Base-by-base conservation (phyloP, 2,329 filamentous ascomycete genomes). In the Didymella sp. region DNA sequence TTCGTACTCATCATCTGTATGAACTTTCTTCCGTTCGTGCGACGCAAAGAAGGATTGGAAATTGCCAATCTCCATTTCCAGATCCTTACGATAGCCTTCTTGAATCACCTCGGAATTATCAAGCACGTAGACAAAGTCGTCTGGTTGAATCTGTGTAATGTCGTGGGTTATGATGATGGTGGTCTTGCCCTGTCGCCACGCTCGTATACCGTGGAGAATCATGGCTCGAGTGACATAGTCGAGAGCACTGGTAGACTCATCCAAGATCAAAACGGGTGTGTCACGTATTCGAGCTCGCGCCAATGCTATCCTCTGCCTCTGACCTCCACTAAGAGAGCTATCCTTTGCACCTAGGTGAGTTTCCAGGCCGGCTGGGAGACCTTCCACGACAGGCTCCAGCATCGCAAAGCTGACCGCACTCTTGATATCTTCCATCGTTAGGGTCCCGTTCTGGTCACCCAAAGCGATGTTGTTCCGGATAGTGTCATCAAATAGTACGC, bases 131-230 rank as follows among this genome's bases (percentile, higher is more conserved):
- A 96, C 84, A 60, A 89, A 93, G 61, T 98, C 92, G 0, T 87
- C 74, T 0, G 85, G 78, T 4, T 78, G 73, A 9, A 98, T 94
- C 63, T 94, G 89, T 0, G 86, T 84, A 28, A 95, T 84, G 62
- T 98, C 92, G 69, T 98, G 94, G 0, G 95, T 97, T 66, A 98
- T 94, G 63, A 98, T 86, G 48, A 98, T 90, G 0, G 94, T 98
- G 0, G 93, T 97, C 72, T 91, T 95, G 0, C 85, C 88, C 31
- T 78, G 79, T 21, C 95, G 84, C 94, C 92, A 97, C 19, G 83
- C 70, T 7, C 91, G 83, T 49, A 97, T 88, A 0, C 87, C 85
- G 38, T 89, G 85, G 81, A 96, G 88, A 33, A 96, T 84, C 12
- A 87, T 75, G 0, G 78, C 78, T 59, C 88, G 84, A 53, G 84